Evolutionary conservation across 2,329 filamentous ascomycete species (phyloP), one percentile per base, ranked within the genome.

Genomic region (Paraconiothyrium brasiliense): DNA sequence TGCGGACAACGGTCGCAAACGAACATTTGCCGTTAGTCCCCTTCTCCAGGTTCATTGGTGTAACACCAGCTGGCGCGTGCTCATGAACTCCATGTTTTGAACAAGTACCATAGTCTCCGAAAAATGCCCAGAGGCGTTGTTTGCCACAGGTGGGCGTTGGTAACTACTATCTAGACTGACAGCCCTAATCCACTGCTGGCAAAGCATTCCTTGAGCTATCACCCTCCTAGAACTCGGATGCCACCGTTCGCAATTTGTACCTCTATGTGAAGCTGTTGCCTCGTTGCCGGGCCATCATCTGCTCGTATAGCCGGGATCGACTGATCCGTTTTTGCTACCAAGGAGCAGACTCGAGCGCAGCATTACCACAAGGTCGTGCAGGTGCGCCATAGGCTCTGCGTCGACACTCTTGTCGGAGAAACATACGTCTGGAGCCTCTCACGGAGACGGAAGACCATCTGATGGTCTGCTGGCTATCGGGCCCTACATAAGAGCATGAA

Each of bases 81-180:
- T 55, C 27, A 39, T 16, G 11, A 22, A 16, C 16, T 27, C 27
- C 27, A 24, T 44, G 35, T 52, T 27, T 24, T 37, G 13, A 27
- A 24, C 37, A 32, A 20, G 52, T 13, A 7, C n/a, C 30, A n/a
- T 22, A 44, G 39, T 16, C 14, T 27, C 4, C 14, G 39, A 44
- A 14, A 35, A 24, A 7, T 46, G 9, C 2, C 39, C 27, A 34
- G 52, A 14, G 52, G 52, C 39, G 46, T 16, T 51, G 13, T 11
- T 54, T 49, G 60, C 63, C 30, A 37, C 54, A 63, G 16, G 58
- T 56, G 52, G 65, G 62, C 62, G 63, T 61, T 34, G 20, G 10
- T 27, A 44, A 54, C 46, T 35, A 43, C 35, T 34, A 22, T 44
- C 27, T 37, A 34, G 30, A 63, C 47, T 44, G 24, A 47, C 20